phyloP scores from a whole-genome alignment of 768 basidiomycete genomes.

The Tricholoma hemisulphureum region DNA sequence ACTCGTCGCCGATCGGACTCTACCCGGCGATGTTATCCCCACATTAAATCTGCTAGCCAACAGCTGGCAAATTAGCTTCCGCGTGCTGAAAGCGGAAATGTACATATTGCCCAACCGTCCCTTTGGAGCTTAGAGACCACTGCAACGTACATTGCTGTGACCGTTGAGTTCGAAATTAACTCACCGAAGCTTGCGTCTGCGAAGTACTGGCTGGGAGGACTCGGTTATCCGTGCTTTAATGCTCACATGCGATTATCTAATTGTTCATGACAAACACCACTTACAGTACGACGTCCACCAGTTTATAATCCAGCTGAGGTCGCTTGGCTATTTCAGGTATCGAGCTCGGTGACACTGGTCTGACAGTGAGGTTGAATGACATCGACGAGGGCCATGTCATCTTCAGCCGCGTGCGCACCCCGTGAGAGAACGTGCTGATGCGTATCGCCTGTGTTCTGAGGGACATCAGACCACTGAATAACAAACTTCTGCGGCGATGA shows the following conservation, averaged over 20 bases:
- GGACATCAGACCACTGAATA: slow-evolving; percentile 11
- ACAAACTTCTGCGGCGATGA: slow-evolving; percentile 22
- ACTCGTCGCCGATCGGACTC: slow-evolving; percentile 25
- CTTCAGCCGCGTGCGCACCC: slow-evolving; percentile 23
- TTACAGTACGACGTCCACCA: slow-evolving; percentile 25
- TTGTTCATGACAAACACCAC: slow-evolving; percentile 14
- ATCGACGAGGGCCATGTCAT: slow-evolving; percentile 26
- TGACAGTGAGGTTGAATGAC: slow-evolving; percentile 21
- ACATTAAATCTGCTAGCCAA: slow-evolving; percentile 21
- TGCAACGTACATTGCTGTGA: slow-evolving; percentile 21
- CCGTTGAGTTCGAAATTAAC: slow-evolving; percentile 25
- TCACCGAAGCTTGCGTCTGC: slow-evolving; percentile 23
- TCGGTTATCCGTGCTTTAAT: slow-evolving; percentile 22
- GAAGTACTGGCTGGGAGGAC: slow-evolving; percentile 26
- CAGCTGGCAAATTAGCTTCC: slow-evolving; percentile 25
- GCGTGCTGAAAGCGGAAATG: slow-evolving; percentile 18
- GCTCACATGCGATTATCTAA: slow-evolving; percentile 26
- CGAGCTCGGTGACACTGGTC: slow-evolving; percentile 26
- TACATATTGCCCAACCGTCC: slow-evolving; percentile 24
- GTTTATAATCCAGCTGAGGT: slow-evolving; percentile 27
- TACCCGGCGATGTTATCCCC: slow-evolving; percentile 24
- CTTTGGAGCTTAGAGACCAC: slow-evolving; percentile 27
- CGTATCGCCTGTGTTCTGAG: slow-evolving; percentile 15
- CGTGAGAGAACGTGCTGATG: slow-evolving; percentile 23
- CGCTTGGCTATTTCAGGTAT: slow-evolving; percentile 21